These are phyloP conservation scores for Diutina rugosa DNA, from an alignment of 1,139 yeast genomes.

Conservation along the genomic window DNA sequence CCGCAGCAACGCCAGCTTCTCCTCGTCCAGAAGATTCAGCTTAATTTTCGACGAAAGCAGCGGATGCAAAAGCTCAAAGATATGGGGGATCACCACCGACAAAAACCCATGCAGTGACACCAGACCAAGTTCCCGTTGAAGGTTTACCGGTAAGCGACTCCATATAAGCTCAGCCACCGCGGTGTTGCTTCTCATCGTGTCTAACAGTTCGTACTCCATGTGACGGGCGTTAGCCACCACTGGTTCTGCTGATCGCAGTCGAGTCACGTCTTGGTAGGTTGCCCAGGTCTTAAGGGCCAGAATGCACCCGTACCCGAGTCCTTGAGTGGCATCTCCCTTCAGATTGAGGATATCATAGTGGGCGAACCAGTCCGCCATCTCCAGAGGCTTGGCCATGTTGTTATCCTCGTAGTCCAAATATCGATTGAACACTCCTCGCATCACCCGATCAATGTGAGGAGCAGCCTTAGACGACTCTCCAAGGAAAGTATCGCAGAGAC, in stretches of 20 bases:
- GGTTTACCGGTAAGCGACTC: slow-evolving; percentile 16
- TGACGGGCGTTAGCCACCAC: slow-evolving; percentile 25
- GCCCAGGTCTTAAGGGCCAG: slow-evolving; percentile 55
- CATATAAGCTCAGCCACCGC: slow-evolving; percentile 13
- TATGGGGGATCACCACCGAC: background rate
- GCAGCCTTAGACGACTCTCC: slow-evolving; percentile 28
- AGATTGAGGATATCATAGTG: slow-evolving; percentile 44
- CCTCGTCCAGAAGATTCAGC: slow-evolving; percentile 11
- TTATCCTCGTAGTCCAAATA: slow-evolving; percentile 57
- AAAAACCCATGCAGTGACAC: background rate
- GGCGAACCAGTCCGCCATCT: slow-evolving; percentile 65
- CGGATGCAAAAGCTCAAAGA: slow-evolving; percentile 4
- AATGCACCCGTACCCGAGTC: slow-evolving; percentile 39
- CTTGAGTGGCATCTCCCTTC: slow-evolving; percentile 4
- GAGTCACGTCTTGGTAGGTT: slow-evolving; percentile 41
- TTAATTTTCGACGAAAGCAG: slow-evolving; percentile 13
- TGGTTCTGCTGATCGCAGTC: slow-evolving; percentile 13
- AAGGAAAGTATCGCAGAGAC: slow-evolving; percentile 21
- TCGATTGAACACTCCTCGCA: slow-evolving; percentile 60
- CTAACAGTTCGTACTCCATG: slow-evolving; percentile 30
- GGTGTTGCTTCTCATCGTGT: slow-evolving; percentile 17
- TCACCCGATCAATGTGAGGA: slow-evolving; percentile 46
- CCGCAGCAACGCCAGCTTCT: slow-evolving; percentile 15
- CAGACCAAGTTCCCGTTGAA: slow-evolving; percentile 7
- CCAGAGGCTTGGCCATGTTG: slow-evolving; percentile 45